Evolutionary conservation across 495 filamentous ascomycete species (phyloP).

Genomic region (Aspergillus funiculosus): DNA sequence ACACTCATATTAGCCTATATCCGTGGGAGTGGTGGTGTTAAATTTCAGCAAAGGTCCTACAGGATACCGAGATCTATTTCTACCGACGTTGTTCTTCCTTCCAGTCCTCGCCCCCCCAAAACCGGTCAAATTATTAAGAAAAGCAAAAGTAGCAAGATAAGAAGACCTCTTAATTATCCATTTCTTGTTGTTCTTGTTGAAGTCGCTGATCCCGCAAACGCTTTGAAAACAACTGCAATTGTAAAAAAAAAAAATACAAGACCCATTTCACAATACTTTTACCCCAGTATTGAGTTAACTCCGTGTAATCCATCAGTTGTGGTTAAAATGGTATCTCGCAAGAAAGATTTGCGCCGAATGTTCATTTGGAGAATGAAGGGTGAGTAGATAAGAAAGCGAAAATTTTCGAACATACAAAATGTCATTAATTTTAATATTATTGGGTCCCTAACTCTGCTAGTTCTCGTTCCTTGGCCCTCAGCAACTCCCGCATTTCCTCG

Average conservation of each 20-base stretch:
- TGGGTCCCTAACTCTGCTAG: slow-evolving; percentile 56
- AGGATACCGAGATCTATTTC: slow-evolving; percentile 11
- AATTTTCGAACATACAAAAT: neutral
- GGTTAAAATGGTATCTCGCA: slow-evolving; percentile 23
- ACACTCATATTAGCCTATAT: neutral
- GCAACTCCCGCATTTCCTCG: slow-evolving; percentile 66
- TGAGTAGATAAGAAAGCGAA: neutral
- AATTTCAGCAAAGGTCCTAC: neutral
- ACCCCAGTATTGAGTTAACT: slow-evolving; percentile 12
- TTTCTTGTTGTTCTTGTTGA: slow-evolving; percentile 8
- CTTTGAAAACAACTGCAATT: slow-evolving; percentile 13
- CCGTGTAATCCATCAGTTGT: slow-evolving; percentile 13
- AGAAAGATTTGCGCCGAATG: slow-evolving; percentile 20
- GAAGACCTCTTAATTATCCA: slow-evolving; percentile 5
- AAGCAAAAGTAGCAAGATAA: slow-evolving; percentile 1
- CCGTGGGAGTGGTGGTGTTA: too few species aligned
- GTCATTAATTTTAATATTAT: slow-evolving; percentile 7
- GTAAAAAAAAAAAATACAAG: slow-evolving; percentile 12
- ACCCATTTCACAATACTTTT: slow-evolving; percentile 10
- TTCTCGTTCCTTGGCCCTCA: slow-evolving; percentile 73
- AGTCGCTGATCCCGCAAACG: slow-evolving; percentile 20
- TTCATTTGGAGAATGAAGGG: slow-evolving; percentile 12
- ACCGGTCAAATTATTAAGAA: neutral
- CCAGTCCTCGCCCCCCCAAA: neutral
- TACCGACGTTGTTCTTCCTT: neutral